Percentiles rank a stretch among this genome's conserved stretches.
These are phyloP conservation scores for Xylaria hypoxylon DNA, from an alignment of 2,329 filamentous ascomycete genomes.

Conservation along the genomic window DNA sequence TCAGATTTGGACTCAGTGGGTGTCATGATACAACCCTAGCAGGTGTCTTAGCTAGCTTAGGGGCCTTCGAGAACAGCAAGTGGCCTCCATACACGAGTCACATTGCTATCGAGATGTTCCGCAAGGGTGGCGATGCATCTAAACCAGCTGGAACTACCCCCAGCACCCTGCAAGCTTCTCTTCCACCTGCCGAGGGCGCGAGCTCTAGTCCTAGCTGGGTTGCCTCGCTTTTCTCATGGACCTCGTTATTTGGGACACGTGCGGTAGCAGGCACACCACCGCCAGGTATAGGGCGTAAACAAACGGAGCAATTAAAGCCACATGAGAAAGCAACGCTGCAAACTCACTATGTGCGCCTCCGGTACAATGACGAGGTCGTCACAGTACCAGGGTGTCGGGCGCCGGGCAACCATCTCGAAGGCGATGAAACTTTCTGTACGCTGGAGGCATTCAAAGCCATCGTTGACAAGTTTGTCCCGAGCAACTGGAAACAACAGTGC, in stretches of 20 bases:
- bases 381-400: conserved; percentile 83
- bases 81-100: conserved; percentile 97
- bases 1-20: conserved; percentile 83
- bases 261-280: conserved; percentile 51
- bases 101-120: conserved; percentile 91
- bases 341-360: conserved; percentile 86
- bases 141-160: not conserved
- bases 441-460: conserved; percentile 91
- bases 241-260: conserved; percentile 35
- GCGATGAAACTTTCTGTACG: conserved; percentile 91
- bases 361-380: conserved; percentile 90
- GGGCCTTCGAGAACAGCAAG: conserved; percentile 75
- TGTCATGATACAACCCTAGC: conserved; percentile 96
- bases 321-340: conserved; percentile 71
- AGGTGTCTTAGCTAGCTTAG: conserved; percentile 79
- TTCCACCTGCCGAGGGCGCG: conserved; percentile 33
- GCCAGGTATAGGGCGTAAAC: conserved; percentile 70
- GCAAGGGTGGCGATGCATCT: conserved; percentile 55
- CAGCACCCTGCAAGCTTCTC: conserved; percentile 16
- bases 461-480: conserved; percentile 89
- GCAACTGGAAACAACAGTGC: conserved; percentile 75
- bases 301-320: conserved; percentile 65
- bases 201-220: conserved; percentile 49
- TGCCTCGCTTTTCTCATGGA: conserved; percentile 49
- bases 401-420: conserved; percentile 83